Evolutionary conservation across 2,329 filamentous ascomycete genomes (phyloP), one percentile per base, ranked within the genome.

Genomic region (Exophiala oligosperma): DNA sequence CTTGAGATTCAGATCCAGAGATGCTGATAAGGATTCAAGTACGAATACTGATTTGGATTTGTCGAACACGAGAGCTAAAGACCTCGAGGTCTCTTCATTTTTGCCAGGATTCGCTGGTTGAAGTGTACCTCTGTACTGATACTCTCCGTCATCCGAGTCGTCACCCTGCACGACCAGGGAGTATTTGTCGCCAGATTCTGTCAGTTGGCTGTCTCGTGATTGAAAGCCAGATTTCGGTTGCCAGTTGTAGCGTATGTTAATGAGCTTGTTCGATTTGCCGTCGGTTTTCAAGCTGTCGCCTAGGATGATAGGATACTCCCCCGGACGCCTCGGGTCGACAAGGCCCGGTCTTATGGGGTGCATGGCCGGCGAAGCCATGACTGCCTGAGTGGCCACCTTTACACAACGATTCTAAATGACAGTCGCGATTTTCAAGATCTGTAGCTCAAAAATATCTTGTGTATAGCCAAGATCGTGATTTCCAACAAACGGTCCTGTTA

Each of bases 1-100:
- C 52, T 84, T 85, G 54, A 96, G 76, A 72, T 96, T 97, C 87
- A 96, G 92, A 68, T 91, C 87, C 74, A 96, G 89, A 40, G 87
- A 86, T n/a, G 87, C 88, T 70, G 91, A 85, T 54, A 97, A 79
- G 52, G 85, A 86, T 76, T 97, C 91, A 54, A 97, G 81, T 28
- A 94, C 85, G 65, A 94, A 94, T 56, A 83, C 87, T 68, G 93
- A 85, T 52, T 84, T 85, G 17, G 80, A 77, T 7, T 87, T 81
- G 72, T 96, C 90, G 69, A 93, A 94, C 57, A 93, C 83, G 52
- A 96, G 81, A 8, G 81, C 77, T 49, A 77, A 65, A 52, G 56
- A 69, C 63, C 11, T 68, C 60, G 11, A 74, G 71, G 56, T 74
- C 12, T 61, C 53, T 6, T 50, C 57, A 9, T 60, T 40, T 46